Evolutionary conservation across 768 basidiomycete genomes (phyloP).

Genomic region (Leccinum imitatum): DNA sequence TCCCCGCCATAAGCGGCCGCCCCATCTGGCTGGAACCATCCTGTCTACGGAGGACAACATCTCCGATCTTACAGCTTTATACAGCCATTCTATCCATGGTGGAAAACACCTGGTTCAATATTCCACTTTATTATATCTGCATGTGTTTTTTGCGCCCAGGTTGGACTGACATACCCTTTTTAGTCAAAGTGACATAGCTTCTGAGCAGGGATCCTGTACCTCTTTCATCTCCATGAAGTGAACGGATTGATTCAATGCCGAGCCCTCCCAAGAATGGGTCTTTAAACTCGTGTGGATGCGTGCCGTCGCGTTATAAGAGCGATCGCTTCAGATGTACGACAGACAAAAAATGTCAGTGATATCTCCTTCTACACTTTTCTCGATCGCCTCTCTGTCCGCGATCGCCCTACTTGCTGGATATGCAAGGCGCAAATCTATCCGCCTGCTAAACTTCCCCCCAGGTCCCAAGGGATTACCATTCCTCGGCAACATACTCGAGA

Average conservation of each 20-base stretch:
- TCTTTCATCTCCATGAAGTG: conserved; percentile 13
- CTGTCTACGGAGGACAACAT: conserved; percentile 3
- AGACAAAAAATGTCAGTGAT: conserved; percentile 7
- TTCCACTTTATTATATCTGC: not conserved
- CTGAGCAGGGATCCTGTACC: conserved; percentile 5
- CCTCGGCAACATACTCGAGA: conserved; percentile 27
- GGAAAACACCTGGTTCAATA: not conserved
- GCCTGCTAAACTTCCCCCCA: conserved; percentile 21
- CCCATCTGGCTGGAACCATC: not conserved
- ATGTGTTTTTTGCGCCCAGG: conserved; percentile 1
- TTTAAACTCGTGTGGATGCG: not conserved
- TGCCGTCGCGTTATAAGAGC: conserved; percentile 16
- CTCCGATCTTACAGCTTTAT: conserved; percentile 3
- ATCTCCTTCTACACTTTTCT: conserved; percentile 9
- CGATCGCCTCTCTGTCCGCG: conserved; percentile 3
- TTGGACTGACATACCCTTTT: not conserved
- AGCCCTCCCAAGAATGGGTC: conserved; percentile 10
- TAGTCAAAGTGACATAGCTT: not conserved
- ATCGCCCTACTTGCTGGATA: conserved; percentile 11
- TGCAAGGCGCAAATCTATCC: conserved; percentile 13
- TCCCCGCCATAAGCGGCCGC: not conserved
- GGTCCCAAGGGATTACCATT: conserved; percentile 34
- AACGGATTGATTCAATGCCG: conserved; percentile 7
- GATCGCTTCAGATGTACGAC: not conserved
- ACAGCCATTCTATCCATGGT: not conserved